A percentile compares a stretch with the other conserved stretches of the same genome.
These are phyloP conservation scores for Apiotrichum mycotoxinovorans DNA, from an alignment of 1,284 basidiomycete genomes.

Conservation along the genomic window DNA sequence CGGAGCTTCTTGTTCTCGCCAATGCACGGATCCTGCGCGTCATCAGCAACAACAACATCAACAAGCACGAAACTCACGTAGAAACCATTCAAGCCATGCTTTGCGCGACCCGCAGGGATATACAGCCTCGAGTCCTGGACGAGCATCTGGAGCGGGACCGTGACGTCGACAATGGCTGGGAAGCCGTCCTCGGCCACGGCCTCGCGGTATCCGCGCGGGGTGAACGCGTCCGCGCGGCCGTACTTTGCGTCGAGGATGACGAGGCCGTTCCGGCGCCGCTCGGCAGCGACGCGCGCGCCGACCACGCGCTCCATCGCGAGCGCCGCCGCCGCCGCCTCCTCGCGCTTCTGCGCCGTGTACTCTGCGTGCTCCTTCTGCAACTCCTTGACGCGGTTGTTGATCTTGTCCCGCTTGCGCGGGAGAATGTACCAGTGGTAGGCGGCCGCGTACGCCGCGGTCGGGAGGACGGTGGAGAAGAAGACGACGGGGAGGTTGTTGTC, in stretches of 20 bases:
- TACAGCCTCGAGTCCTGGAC: slow-evolving; percentile 73
- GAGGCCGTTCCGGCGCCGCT: slow-evolving; percentile 57
- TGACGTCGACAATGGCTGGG: slow-evolving; percentile 63
- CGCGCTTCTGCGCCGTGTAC: slow-evolving; percentile 57
- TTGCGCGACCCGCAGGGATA: slow-evolving; percentile 67
- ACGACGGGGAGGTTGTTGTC: slow-evolving; percentile 54
- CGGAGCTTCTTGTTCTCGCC: slow-evolving; percentile 56
- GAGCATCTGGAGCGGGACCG: slow-evolving; percentile 73
- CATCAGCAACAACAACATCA: neutral
- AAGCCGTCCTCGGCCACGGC: slow-evolving; percentile 50
- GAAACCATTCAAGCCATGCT: slow-evolving; percentile 50
- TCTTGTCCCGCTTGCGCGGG: slow-evolving; percentile 55
- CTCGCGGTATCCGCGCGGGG: slow-evolving; percentile 54
- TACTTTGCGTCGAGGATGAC: slow-evolving; percentile 70
- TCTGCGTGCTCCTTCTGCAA: slow-evolving; percentile 61
- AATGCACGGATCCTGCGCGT: slow-evolving; percentile 47
- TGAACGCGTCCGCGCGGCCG: slow-evolving; percentile 51
- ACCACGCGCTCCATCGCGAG: slow-evolving; percentile 50
- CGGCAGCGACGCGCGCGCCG: slow-evolving; percentile 25
- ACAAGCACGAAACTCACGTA: slow-evolving; percentile 33
- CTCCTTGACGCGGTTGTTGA: slow-evolving; percentile 53
- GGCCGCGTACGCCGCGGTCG: slow-evolving; percentile 55
- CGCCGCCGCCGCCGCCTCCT: slow-evolving; percentile 59
- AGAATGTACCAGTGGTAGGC: slow-evolving; percentile 60
- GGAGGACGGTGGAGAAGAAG: slow-evolving; percentile 56